These are phyloP conservation scores for Echites panduratus DNA, from an alignment of 257 asterid species.

Conservation along the genomic window DNA sequence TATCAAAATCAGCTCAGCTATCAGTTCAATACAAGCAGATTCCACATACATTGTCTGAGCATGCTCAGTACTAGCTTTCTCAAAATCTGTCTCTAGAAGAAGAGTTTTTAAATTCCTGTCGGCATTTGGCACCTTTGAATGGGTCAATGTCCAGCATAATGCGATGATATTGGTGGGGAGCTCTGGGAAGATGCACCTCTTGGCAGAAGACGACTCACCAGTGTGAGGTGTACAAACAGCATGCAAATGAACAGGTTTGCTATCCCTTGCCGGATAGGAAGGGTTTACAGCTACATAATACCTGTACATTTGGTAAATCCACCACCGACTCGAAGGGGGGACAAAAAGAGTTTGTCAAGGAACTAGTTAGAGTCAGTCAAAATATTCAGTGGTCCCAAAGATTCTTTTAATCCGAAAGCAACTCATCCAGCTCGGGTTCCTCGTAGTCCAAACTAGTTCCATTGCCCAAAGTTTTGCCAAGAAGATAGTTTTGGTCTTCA, in stretches of 20 bases:
- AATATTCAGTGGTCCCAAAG: not conserved
- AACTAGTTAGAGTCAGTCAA: slow-evolving; percentile 6
- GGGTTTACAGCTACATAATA: not conserved
- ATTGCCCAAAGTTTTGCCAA: slow-evolving; percentile 29
- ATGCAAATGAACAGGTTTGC: not conserved
- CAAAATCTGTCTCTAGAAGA: not conserved
- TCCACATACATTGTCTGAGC: not conserved
- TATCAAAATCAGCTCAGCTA: not conserved
- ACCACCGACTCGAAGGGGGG: not conserved
- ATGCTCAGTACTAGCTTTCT: not conserved
- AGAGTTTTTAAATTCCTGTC: not conserved
- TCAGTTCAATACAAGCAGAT: not conserved
- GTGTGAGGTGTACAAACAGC: not conserved
- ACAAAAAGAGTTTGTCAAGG: slow-evolving; percentile 1
- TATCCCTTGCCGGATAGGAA: not conserved
- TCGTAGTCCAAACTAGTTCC: slow-evolving; percentile 65
- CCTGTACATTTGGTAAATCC: not conserved
- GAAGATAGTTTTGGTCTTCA: slow-evolving; percentile 46
- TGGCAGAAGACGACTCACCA: not conserved
- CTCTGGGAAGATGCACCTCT: not conserved
- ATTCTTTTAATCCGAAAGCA: slow-evolving; percentile 65
- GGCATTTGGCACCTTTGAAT: not conserved
- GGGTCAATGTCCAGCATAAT: not conserved
- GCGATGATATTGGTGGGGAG: not conserved
- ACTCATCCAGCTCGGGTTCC: slow-evolving; percentile 73